phyloP scores from a whole-genome alignment of 1,284 basidiomycete species.

The Ustilago loliicola region DNA sequence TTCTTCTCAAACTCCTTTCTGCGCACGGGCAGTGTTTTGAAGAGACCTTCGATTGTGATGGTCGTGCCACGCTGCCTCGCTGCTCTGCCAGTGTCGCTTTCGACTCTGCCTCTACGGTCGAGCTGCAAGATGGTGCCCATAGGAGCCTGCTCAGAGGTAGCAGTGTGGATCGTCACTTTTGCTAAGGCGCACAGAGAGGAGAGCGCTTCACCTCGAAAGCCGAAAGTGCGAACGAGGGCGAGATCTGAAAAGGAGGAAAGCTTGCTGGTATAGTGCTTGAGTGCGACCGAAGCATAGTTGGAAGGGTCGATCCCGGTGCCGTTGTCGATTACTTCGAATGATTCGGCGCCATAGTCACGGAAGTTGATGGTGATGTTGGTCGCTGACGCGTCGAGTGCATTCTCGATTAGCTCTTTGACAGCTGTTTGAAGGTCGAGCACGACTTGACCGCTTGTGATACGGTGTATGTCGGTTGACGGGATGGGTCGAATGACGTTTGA shows the following conservation, averaged over 20 bases:
- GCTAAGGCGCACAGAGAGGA: slow-evolving; percentile 90
- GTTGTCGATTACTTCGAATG: slow-evolving; percentile 92
- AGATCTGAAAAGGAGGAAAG: slow-evolving; percentile 83
- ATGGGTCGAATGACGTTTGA: slow-evolving; percentile 53
- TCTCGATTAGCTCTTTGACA: slow-evolving; percentile 96
- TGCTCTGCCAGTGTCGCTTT: slow-evolving; percentile 69
- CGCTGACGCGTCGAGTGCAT: slow-evolving; percentile 92
- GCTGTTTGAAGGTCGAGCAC: slow-evolving; percentile 91
- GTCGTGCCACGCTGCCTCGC: slow-evolving; percentile 92
- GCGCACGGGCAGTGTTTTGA: slow-evolving; percentile 86
- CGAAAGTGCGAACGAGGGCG: slow-evolving; percentile 83
- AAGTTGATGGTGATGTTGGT: slow-evolving; percentile 90
- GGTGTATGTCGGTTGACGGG: slow-evolving; percentile 58
- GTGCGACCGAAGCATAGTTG: slow-evolving; percentile 80
- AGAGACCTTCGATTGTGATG: slow-evolving; percentile 80
- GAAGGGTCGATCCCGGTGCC: slow-evolving; percentile 84
- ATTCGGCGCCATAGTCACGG: slow-evolving; percentile 87
- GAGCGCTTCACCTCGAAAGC: slow-evolving; percentile 95
- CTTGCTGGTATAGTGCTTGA: slow-evolving; percentile 96
- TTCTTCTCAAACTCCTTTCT: slow-evolving; percentile 92
- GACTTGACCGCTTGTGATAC: slow-evolving; percentile 90
- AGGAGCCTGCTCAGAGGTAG: slow-evolving; percentile 61
- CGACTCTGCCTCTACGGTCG: slow-evolving; percentile 51
- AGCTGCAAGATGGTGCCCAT: slow-evolving; percentile 66
- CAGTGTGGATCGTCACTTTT: slow-evolving; percentile 72